phyloP scores from a whole-genome alignment of 164 flowering plant genomes.

The Chloranthus sessilifolius region DNA sequence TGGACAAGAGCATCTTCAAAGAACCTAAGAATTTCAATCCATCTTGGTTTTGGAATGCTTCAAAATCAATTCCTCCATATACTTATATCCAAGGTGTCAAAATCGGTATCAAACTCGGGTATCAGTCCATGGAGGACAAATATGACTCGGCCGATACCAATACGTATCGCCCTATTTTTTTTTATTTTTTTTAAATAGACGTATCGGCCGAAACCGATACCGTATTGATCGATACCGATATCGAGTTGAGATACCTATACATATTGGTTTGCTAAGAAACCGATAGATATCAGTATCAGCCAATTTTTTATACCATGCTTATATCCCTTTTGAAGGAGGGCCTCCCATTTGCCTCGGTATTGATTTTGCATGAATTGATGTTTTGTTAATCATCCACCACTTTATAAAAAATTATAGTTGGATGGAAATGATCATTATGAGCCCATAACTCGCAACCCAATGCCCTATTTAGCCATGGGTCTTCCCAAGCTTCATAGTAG shows the following conservation, averaged over 20 bases:
- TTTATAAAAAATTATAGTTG: conserved; percentile 15
- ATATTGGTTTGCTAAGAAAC: too few relatives aligned
- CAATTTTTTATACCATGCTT: too few relatives aligned
- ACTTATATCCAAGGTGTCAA: too few relatives aligned
- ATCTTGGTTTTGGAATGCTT: conserved; percentile 18
- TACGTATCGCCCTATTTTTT: too few relatives aligned
- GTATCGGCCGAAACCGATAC: too few relatives aligned
- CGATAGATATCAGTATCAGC: too few relatives aligned
- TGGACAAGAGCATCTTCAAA: conserved; percentile 18
- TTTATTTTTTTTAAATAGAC: too few relatives aligned
- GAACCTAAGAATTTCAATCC: conserved; percentile 31
- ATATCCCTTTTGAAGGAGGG: conserved; percentile 31
- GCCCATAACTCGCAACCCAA: conserved; percentile 13
- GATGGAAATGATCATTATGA: conserved; percentile 17
- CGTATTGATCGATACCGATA: too few relatives aligned
- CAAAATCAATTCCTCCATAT: conserved; percentile 22
- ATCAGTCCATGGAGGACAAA: too few relatives aligned
- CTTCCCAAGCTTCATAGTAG: conserved; percentile 24
- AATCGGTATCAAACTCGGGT: too few relatives aligned
- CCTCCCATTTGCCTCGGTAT: conserved; percentile 20
- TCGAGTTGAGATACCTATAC: too few relatives aligned
- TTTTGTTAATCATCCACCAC: conserved; percentile 17
- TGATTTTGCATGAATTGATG: conserved; percentile 25
- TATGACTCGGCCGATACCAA: too few relatives aligned
- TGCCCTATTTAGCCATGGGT: conserved; percentile 24